phyloP scores from a whole-genome alignment of 805 yeast species.

The Candida verbasci region DNA sequence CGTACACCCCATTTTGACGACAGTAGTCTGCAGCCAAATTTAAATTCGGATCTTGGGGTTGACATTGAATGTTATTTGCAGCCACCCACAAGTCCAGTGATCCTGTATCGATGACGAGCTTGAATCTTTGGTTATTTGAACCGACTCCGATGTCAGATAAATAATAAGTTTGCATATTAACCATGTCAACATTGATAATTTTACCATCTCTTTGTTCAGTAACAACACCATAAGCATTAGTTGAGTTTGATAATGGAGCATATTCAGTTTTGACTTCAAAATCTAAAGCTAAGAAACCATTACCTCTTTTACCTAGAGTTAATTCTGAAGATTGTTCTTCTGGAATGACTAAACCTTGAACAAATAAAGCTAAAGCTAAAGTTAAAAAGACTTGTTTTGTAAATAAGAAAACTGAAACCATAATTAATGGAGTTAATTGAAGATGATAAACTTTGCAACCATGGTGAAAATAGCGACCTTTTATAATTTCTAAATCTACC shows the following conservation, averaged over 20 bases:
- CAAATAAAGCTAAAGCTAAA: conserved; percentile 10
- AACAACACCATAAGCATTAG: conserved; percentile 3
- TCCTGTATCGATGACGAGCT: conserved; percentile 38
- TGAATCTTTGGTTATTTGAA: conserved; percentile 19
- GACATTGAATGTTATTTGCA: conserved; percentile 5
- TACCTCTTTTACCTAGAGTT: conserved; percentile 6
- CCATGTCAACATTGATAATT: conserved; percentile 1
- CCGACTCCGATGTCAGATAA: conserved; percentile 23
- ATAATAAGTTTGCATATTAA: conserved; percentile 5
- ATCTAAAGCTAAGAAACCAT: conserved; percentile 9
- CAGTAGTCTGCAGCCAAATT: conserved; percentile 18
- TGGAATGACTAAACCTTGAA: conserved; percentile 8
- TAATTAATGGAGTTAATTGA: background rate
- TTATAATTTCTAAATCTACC: too few relatives aligned
- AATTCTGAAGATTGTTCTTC: conserved; percentile 1
- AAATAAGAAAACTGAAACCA: conserved; percentile 3
- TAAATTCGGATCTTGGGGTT: too few relatives aligned
- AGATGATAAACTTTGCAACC: background rate
- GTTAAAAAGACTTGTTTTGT: conserved; percentile 6
- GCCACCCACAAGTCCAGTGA: conserved; percentile 40
- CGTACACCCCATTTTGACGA: conserved; percentile 34
- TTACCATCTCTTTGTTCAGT: conserved; percentile 3
- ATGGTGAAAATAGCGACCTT: too few relatives aligned
- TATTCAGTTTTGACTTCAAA: conserved; percentile 4
- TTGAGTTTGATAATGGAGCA: conserved; percentile 1